phyloP scores from a whole-genome alignment of 2,329 filamentous ascomycete genomes.

The Microcera coccophila region DNA sequence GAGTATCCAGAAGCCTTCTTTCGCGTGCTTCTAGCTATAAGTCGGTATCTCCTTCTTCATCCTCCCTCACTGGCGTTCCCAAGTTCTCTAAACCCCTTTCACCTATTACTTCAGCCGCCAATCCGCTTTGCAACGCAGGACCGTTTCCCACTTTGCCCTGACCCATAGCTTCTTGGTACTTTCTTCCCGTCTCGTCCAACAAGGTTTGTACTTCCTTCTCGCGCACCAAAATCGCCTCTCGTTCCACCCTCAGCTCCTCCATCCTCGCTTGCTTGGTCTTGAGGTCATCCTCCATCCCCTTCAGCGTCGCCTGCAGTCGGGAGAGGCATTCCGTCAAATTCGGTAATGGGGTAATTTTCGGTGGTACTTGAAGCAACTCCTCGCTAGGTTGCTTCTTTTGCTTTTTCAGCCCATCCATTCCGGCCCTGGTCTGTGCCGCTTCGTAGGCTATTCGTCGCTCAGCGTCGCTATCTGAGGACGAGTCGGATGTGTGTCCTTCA shows the following conservation, averaged over 20 bases:
- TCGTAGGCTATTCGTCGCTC: conserved; percentile 80
- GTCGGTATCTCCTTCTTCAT: conserved; percentile 21
- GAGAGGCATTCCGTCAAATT: conserved; percentile 65
- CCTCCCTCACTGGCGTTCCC: conserved; percentile 27
- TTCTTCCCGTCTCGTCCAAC: conserved; percentile 74
- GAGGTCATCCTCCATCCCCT: conserved; percentile 60
- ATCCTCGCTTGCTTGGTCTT: conserved; percentile 59
- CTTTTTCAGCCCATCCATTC: conserved; percentile 69
- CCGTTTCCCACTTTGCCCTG: conserved; percentile 21
- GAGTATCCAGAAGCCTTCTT: too few relatives aligned
- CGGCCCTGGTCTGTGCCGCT: conserved; percentile 76
- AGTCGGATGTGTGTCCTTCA: conserved; percentile 61
- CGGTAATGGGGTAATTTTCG: conserved; percentile 74
- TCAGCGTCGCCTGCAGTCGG: conserved; percentile 58
- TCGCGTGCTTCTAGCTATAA: not conserved
- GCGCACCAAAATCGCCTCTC: conserved; percentile 60
- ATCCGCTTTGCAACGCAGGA: conserved; percentile 9
- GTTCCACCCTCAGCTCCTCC: conserved; percentile 64
- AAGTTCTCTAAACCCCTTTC: conserved; percentile 37
- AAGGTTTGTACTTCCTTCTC: conserved; percentile 78
- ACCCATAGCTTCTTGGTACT: conserved; percentile 46
- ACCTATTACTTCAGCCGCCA: conserved; percentile 23
- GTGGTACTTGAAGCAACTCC: conserved; percentile 55
- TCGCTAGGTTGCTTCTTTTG: conserved; percentile 31
- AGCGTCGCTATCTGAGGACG: conserved; percentile 65